A percentile compares a stretch with the other conserved stretches of the same genome.
These are phyloP conservation scores for Typha latifolia DNA, from an alignment of 176 grass and related monocot species.

Conservation along the genomic window DNA sequence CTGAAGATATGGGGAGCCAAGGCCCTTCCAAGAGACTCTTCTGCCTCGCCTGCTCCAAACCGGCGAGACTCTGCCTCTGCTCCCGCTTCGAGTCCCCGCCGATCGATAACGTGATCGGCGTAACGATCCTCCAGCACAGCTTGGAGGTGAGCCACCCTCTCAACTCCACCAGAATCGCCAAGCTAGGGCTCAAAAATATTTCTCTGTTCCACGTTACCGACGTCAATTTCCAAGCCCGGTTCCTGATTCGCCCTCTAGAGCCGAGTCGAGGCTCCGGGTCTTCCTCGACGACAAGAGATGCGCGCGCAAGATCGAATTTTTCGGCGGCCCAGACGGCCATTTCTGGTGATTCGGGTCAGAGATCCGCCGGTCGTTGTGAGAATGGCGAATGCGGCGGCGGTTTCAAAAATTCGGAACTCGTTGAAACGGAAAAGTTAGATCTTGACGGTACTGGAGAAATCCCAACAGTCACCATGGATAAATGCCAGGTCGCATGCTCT, in stretches of 20 bases:
- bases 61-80: slow-evolving; percentile 63
- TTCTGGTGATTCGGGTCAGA: background rate
- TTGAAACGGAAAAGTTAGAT: slow-evolving; percentile 3
- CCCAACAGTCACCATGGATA: slow-evolving; percentile 26
- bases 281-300: background rate
- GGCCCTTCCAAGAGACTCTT: slow-evolving; percentile 32
- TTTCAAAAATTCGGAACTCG: background rate
- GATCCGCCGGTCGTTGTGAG: background rate
- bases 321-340: background rate
- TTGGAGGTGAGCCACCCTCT: slow-evolving; percentile 74
- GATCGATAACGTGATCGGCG: slow-evolving; percentile 49
- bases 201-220: slow-evolving; percentile 42
- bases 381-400: background rate
- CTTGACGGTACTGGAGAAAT: slow-evolving; percentile 7
- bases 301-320: slow-evolving; percentile 4
- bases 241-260: slow-evolving; percentile 45
- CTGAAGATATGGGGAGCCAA: slow-evolving; percentile 30
- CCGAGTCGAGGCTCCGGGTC: background rate
- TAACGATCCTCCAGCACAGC: slow-evolving; percentile 75
- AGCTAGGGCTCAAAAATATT: slow-evolving; percentile 71
- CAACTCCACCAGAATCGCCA: slow-evolving; percentile 70
- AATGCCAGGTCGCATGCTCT: slow-evolving; percentile 54
- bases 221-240: slow-evolving; percentile 55
- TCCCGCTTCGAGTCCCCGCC: slow-evolving; percentile 52
- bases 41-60: slow-evolving; percentile 59